Base-by-base conservation (phyloP, 345 rosid genomes). In the Brassica cretica region DNA sequence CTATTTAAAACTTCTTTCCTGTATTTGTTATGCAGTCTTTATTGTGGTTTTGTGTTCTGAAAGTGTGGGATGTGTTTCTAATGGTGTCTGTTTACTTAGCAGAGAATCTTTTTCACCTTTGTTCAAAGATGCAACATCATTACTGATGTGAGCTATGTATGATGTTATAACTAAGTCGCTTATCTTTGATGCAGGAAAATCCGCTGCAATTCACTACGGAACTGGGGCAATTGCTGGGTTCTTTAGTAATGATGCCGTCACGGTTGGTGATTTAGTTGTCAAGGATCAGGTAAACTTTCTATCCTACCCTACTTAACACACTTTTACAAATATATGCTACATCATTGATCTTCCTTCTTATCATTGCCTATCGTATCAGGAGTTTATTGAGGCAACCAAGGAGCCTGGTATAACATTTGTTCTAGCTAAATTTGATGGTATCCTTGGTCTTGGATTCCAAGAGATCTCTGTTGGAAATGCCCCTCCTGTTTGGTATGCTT, bases 381-480 rank as follows among this genome's bases (percentile, higher is more conserved):
- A 88, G 84, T 93, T 95, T 83, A 95, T 95, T 30, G 99, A 95
- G 84, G 98, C 99, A 72, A 89, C 99, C 53, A 85, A 66, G 67
- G 99, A 95, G 87, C 99, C 97, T 49, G 84, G 99, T 80, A 11
- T 87, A 59, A 89, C 93, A 64, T 95, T 95, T 82, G 49, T 95
- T 80, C 82, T 75, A 58, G 99, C 97, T 63, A 93, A 90, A 72
- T 95, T 95, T 84, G 99, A 95, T 81, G 99, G 99, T 41, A 93
- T 93, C 73, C 86, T 91, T 75, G 99, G 99, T 32, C 99, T 95
- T 73, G 97, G 97, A 59, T 95, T 93, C 81, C 78, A 85, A 83
- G 99, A 95, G 80, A 93, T 95, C 78, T 87, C 98, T 6, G 97
- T 89, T 75, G 98, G 96, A 80, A 78, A 85, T 58, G 89, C 94